A percentile compares a stretch with the other conserved stretches of the same genome.
These are phyloP conservation scores for Lathyrus tuberosus DNA, from an alignment of 306 rosid species.

Conservation along the genomic window DNA sequence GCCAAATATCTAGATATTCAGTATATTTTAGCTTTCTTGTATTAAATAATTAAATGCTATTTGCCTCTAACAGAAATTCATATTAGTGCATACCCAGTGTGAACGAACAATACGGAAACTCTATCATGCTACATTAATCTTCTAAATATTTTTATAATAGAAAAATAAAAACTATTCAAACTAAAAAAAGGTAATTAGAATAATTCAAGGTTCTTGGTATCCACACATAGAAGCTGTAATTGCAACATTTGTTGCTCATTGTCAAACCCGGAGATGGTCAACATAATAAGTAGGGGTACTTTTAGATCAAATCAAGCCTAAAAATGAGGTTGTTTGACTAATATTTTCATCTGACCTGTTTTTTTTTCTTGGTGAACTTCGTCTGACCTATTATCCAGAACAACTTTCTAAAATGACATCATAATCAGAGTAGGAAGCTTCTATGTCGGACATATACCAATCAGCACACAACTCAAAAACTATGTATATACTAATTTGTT, in stretches of 20 bases:
- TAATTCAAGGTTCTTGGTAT: neutral
- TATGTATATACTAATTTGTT: slow-evolving; percentile 8
- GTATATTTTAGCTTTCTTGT: neutral
- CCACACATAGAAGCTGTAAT: neutral
- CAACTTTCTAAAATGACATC: slow-evolving; percentile 5
- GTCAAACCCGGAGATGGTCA: neutral
- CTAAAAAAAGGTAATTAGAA: neutral
- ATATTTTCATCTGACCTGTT: slow-evolving; percentile 18
- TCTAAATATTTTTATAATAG: neutral
- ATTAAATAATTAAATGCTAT: neutral
- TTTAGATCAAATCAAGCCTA: slow-evolving; percentile 1
- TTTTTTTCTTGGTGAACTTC: neutral
- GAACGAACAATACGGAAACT: neutral
- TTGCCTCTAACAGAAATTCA: neutral
- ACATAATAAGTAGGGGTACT: neutral
- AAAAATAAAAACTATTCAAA: neutral
- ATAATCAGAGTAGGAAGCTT: no score
- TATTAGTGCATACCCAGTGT: neutral
- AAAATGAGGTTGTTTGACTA: neutral
- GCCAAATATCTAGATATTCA: neutral
- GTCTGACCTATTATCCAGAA: neutral
- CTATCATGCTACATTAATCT: neutral
- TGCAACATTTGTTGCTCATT: neutral
- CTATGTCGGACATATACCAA: slow-evolving; percentile 5
- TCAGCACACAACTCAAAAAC: slow-evolving; percentile 17